Base-by-base conservation (phyloP, 345 rosid species). In the Jatropha curcas region DNA sequence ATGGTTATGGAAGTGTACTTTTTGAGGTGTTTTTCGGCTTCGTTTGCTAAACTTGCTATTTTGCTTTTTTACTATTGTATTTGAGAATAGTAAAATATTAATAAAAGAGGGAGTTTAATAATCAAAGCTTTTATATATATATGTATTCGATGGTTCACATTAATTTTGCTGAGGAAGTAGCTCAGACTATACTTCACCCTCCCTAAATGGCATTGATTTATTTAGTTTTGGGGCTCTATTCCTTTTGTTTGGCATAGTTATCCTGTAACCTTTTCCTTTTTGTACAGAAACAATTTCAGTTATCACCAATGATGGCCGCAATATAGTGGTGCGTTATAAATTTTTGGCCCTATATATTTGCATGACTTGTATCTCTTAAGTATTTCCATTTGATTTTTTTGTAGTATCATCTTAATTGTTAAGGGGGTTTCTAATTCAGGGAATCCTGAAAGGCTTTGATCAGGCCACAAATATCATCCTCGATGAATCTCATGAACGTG, bases 401-500 rank as follows among this genome's bases (percentile, higher is more conserved):
- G 25, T 16, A 43, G 19, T 24, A 16, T 12, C 2, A 27, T 65
- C 10, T 30, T 27, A 22, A 51, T 25, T 34, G 1, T 50, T n/a
- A 31, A 34, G 51, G 3, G 5, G 34, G 2, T 43, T 63, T 39
- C 31, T 57, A 30, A 66, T 76, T 57, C 78, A 94, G 96, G 96
- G 97, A 33, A 41, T 85, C 61, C 76, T 92, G 60, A 90, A 86
- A 83, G 97, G 96, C 45, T 92, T 94, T 74, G 96, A 92, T 78
- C 98, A 90, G 81, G 94, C 97, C 72, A 89, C 97, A 33, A 87
- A 94, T 83, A 86, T 90, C 51, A 90, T 92, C 76, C 89, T 92
- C 5, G 98, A 94, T 74, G 96, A 92, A 82, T 87, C 94, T 80
- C 96, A 94, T 74, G 94, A 90, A 55, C 96, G 96, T 27, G 96